Conservation (phyloP, 2,329 filamentous ascomycete species). For the Sordariomycetes sp. region DNA sequence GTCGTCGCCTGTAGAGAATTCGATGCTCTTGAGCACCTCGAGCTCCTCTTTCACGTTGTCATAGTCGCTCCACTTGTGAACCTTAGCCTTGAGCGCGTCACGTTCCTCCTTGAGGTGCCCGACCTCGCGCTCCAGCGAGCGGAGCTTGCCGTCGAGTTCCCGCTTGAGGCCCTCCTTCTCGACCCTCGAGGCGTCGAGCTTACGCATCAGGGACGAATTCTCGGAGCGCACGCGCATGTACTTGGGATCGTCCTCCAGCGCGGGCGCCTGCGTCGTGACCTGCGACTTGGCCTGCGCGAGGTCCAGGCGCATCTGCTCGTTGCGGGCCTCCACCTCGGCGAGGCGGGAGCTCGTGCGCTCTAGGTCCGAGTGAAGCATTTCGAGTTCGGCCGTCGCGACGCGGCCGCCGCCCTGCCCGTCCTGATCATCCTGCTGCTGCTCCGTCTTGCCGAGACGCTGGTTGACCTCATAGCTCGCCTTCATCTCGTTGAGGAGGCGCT, state of each 20-base stretch:
- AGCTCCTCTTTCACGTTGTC: constrained; percentile 93
- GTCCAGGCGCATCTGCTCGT: constrained; percentile 84
- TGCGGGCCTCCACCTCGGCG: constrained; percentile 83
- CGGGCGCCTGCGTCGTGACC: constrained; percentile 44
- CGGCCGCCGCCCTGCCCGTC: constrained; percentile 42
- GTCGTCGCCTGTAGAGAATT: constrained; percentile 85
- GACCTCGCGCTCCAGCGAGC: constrained; percentile 68
- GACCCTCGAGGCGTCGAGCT: constrained; percentile 69
- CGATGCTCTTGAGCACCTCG: constrained; percentile 93
- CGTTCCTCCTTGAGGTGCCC: constrained; percentile 65
- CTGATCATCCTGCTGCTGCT: constrained; percentile 42
- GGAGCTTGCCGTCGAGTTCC: constrained; percentile 60
- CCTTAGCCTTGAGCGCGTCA: constrained; percentile 64
- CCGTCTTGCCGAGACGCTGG: constrained; percentile 68
- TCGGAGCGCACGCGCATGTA: constrained; percentile 84
- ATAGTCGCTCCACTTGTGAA: constrained; percentile 86
- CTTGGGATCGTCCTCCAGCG: constrained; percentile 76
- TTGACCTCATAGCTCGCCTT: constrained; percentile 97
- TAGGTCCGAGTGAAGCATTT: constrained; percentile 83
- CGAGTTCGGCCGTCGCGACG: constrained; percentile 78
- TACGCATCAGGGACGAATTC: constrained; percentile 82
- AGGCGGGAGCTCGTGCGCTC: constrained; percentile 79
- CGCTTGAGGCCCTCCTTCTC: constrained; percentile 75
- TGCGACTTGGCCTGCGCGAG: constrained; percentile 79
- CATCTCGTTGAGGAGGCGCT: constrained; percentile 81